A percentile compares a stretch with the other conserved stretches of the same genome.
Conservation (phyloP, 1,284 basidiomycete genomes). For the Melampsora allii-populina region DNA sequence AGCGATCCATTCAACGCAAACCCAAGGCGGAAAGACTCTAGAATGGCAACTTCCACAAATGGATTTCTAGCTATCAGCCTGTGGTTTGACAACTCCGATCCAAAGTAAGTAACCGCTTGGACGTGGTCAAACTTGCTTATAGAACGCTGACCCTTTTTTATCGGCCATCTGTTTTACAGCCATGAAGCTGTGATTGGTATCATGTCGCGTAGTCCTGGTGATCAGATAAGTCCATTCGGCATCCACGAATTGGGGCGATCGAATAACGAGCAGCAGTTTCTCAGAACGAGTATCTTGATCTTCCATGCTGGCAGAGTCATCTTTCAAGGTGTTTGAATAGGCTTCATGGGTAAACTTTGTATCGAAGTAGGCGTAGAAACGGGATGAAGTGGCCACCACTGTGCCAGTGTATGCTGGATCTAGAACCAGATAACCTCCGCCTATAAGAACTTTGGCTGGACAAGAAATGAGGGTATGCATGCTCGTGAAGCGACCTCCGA, state of each 20-base stretch:
- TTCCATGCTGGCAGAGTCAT: neutral
- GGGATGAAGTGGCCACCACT: conserved; percentile 82
- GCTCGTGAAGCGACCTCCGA: no score
- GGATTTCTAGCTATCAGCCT: conserved; percentile 15
- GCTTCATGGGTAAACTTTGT: conserved; percentile 9
- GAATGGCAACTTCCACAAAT: conserved; percentile 30
- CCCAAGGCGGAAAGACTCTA: conserved; percentile 18
- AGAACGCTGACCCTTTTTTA: neutral
- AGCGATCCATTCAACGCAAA: conserved; percentile 5
- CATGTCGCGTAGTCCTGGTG: neutral
- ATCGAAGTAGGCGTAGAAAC: conserved; percentile 72
- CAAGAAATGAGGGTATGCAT: conserved; percentile 17
- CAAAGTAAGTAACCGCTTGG: neutral
- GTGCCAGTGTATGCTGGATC: conserved; percentile 76
- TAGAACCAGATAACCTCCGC: conserved; percentile 90
- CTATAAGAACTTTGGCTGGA: conserved; percentile 51
- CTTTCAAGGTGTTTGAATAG: neutral
- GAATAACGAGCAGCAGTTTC: conserved; percentile 60
- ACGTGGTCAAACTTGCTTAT: neutral
- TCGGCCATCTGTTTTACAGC: neutral
- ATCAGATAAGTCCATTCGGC: conserved; percentile 71
- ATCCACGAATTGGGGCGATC: conserved; percentile 82
- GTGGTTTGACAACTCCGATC: neutral
- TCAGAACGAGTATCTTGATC: neutral
- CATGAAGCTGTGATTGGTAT: neutral